phyloP scores from a whole-genome alignment of 2,329 filamentous ascomycete species.

The Aspergillus ruber region DNA sequence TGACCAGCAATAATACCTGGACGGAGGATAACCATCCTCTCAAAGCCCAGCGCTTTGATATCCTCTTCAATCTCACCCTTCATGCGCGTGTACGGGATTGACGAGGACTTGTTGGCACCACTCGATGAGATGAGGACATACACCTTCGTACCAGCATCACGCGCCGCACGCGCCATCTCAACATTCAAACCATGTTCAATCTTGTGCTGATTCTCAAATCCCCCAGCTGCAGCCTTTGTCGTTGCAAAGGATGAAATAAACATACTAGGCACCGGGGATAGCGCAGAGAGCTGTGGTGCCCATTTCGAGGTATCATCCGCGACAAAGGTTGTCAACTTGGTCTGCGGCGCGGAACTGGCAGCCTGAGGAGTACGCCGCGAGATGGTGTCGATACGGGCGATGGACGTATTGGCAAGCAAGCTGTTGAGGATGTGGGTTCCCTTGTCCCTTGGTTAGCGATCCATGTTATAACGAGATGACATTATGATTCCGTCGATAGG shows the following conservation, averaged over 20 bases:
- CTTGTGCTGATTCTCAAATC: constrained; percentile 72
- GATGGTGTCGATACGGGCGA: constrained; percentile 40
- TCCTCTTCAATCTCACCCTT: constrained; percentile 82
- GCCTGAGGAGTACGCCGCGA: constrained; percentile 37
- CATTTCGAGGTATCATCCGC: constrained; percentile 64
- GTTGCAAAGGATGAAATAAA: constrained; percentile 78
- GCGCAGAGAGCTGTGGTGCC: constrained; percentile 52
- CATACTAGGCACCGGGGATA: constrained; percentile 52
- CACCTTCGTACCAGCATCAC: constrained; percentile 62
- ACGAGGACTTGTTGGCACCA: constrained; percentile 47
- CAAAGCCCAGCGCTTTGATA: constrained; percentile 65
- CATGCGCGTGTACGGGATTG: constrained; percentile 59
- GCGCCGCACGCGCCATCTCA: constrained; percentile 68
- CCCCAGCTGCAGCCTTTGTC: constrained; percentile 67
- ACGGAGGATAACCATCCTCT: constrained; percentile 65
- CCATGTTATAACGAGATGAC: constrained; percentile 2
- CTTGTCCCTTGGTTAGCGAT: constrained; percentile 36
- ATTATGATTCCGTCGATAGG: constrained; percentile 3
- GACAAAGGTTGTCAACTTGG: constrained; percentile 60
- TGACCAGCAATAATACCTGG: constrained; percentile 72
- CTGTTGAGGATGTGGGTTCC: constrained; percentile 67
- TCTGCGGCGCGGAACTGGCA: constrained; percentile 43
- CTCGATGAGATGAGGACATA: constrained; percentile 69
- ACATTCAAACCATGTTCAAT: constrained; percentile 86
- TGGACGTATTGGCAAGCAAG: constrained; percentile 34